Conservation (phyloP, 352 stramenopile species). For the Phytophthora sp. region DNA sequence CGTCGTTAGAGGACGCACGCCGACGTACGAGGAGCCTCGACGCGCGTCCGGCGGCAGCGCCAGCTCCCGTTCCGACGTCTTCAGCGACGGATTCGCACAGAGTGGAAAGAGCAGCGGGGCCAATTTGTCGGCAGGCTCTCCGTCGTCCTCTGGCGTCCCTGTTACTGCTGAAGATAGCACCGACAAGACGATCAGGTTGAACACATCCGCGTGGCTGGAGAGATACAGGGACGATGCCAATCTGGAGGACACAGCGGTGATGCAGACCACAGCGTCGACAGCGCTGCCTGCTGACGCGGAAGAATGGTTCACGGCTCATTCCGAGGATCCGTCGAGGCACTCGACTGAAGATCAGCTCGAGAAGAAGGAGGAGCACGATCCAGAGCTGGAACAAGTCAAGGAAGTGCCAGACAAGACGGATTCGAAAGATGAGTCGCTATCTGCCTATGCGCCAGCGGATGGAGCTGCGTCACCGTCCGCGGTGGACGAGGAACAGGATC, state of each 20-base stretch:
- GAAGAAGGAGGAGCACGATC: slow-evolving; percentile 10
- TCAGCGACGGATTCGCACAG: slow-evolving; percentile 16
- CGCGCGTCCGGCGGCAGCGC: slow-evolving; percentile 15
- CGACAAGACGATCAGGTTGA: slow-evolving; percentile 32
- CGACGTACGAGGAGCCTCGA: slow-evolving; percentile 32
- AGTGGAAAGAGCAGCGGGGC: slow-evolving; percentile 31
- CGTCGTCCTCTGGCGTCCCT: slow-evolving; percentile 22
- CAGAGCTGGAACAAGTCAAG: slow-evolving; percentile 17
- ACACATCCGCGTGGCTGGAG: slow-evolving; percentile 39
- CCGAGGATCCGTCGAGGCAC: slow-evolving; percentile 17
- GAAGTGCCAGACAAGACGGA: neutral
- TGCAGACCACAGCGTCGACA: slow-evolving; percentile 30
- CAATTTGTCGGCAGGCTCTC: slow-evolving; percentile 27
- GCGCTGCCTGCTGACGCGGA: slow-evolving; percentile 31
- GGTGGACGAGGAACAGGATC: slow-evolving; percentile 9
- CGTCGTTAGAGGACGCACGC: slow-evolving; percentile 7
- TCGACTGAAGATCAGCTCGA: slow-evolving; percentile 15
- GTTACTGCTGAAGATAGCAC: neutral
- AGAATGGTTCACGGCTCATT: slow-evolving; percentile 41
- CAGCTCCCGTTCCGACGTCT: slow-evolving; percentile 24
- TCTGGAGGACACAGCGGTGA: slow-evolving; percentile 28
- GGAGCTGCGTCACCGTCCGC: neutral
- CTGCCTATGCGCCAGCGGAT: slow-evolving; percentile 1
- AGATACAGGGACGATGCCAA: slow-evolving; percentile 39
- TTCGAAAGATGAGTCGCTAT: slow-evolving; percentile 19